Conservation (phyloP, 352 stramenopile species). For the Globisporangium ultimum region DNA sequence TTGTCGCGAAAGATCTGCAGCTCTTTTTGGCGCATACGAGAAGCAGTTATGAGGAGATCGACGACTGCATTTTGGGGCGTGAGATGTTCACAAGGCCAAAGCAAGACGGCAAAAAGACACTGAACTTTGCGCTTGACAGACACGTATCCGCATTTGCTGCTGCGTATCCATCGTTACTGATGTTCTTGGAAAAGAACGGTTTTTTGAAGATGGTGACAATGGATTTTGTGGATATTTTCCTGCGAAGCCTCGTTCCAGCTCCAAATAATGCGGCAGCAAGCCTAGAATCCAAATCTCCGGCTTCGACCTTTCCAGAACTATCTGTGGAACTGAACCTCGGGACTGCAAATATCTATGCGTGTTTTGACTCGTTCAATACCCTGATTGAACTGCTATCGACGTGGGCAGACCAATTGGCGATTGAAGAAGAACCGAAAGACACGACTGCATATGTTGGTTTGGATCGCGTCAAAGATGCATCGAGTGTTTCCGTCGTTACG, state of each 20-base stretch:
- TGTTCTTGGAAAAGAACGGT: conserved; percentile 75
- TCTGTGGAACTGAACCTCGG: conserved; percentile 80
- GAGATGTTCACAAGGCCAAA: conserved; percentile 44
- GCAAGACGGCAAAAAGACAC: conserved; percentile 27
- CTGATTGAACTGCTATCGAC: conserved; percentile 67
- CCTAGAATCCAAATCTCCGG: conserved; percentile 31
- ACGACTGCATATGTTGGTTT: conserved; percentile 78
- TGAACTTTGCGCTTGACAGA: conserved; percentile 39
- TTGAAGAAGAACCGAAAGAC: conserved; percentile 59
- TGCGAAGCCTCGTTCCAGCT: conserved; percentile 58
- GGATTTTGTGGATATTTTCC: conserved; percentile 83
- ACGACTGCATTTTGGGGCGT: conserved; percentile 62
- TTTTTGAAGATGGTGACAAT: conserved; percentile 85
- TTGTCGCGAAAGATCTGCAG: conserved; percentile 64
- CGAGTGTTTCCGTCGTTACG: conserved; percentile 70
- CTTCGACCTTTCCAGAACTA: conserved; percentile 59
- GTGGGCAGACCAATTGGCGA: conserved; percentile 70
- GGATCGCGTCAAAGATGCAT: conserved; percentile 51
- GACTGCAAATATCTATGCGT: conserved; percentile 86
- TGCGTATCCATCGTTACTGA: conserved; percentile 69
- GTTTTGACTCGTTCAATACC: conserved; percentile 88
- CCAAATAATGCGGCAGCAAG: conserved; percentile 8
- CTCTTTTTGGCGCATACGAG: conserved; percentile 66
- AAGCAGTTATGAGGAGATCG: conserved; percentile 68
- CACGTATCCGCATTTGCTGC: conserved; percentile 1